phyloP scores from a whole-genome alignment of 768 basidiomycete species.

The Fomitopsis serialis region DNA sequence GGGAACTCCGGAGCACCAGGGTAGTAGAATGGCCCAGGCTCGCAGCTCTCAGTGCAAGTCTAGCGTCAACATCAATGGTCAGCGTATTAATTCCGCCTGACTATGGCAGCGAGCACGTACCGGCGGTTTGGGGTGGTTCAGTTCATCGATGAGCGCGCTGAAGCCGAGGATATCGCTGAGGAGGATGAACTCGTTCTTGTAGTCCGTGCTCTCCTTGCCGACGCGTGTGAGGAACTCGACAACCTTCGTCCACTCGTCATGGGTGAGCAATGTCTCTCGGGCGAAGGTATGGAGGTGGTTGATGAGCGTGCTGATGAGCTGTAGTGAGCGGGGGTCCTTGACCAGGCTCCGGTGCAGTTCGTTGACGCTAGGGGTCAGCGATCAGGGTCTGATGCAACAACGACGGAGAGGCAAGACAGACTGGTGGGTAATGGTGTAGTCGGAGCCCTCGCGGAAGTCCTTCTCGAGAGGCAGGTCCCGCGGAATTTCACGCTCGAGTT shows the following conservation, averaged over 20 bases:
- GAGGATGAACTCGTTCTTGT: constrained; percentile 35
- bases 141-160: constrained; percentile 32
- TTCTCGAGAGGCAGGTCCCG: constrained; percentile 27
- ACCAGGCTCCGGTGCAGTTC: constrained; percentile 23
- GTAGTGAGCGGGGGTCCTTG: constrained; percentile 24
- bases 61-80: constrained; percentile 3
- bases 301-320: constrained; percentile 27
- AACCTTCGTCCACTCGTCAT: constrained; percentile 32
- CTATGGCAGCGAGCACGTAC: constrained; percentile 8
- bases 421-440: constrained; percentile 32
- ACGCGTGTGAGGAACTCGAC: constrained; percentile 33
- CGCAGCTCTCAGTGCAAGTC: constrained; percentile 28
- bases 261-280: constrained; percentile 31
- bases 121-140: constrained; percentile 28
- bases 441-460: constrained; percentile 28
- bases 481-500: constrained; percentile 28
- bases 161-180: constrained; percentile 34
- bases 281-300: constrained; percentile 33
- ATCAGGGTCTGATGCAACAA: neutral
- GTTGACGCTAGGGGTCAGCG: constrained; percentile 15
- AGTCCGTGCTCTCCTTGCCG: constrained; percentile 33
- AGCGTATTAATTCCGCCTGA: neutral
- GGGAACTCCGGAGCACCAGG: constrained; percentile 25
- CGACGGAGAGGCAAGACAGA: constrained; percentile 1
- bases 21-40: constrained; percentile 31